Percentiles rank a stretch among this genome's conserved stretches.
These are phyloP conservation scores for Monosporascus sp. DNA, from an alignment of 2,329 filamentous ascomycete species.

Conservation along the genomic window DNA sequence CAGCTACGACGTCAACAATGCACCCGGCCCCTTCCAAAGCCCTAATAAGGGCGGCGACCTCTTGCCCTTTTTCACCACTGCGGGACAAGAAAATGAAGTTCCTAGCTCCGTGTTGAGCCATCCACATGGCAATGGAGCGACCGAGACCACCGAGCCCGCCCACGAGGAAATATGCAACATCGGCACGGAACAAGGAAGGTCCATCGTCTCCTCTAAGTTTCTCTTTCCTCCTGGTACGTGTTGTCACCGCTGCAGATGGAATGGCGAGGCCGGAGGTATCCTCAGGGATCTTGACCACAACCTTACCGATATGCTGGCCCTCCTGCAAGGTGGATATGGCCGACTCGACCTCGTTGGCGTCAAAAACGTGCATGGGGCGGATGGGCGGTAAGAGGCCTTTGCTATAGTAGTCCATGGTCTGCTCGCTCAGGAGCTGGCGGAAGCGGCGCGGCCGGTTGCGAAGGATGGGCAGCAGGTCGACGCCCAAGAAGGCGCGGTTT, in stretches of 20 bases:
- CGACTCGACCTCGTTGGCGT: background rate
- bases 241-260: background rate
- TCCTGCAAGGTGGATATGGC: background rate
- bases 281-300: background rate
- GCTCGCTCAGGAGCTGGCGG: background rate
- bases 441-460: background rate
- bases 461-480: conserved; percentile 1
- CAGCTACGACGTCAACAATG: background rate
- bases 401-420: conserved; percentile 1
- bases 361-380: background rate
- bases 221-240: too few relatives aligned
- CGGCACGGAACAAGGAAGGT: background rate
- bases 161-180: background rate
- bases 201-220: too few relatives aligned
- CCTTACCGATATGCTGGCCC: background rate
- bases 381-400: background rate
- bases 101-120: background rate
- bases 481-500: conserved; percentile 8
- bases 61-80: too few relatives aligned
- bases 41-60: background rate
- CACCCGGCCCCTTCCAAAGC: background rate
- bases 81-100: conserved; percentile 1
- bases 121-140: background rate
- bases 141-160: background rate
- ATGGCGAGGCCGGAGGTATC: background rate